A percentile compares a stretch with the other conserved stretches of the same genome.
Evolutionary conservation across 2,329 filamentous ascomycete species (phyloP).

Genomic region (Tolypocladium inflatum): DNA sequence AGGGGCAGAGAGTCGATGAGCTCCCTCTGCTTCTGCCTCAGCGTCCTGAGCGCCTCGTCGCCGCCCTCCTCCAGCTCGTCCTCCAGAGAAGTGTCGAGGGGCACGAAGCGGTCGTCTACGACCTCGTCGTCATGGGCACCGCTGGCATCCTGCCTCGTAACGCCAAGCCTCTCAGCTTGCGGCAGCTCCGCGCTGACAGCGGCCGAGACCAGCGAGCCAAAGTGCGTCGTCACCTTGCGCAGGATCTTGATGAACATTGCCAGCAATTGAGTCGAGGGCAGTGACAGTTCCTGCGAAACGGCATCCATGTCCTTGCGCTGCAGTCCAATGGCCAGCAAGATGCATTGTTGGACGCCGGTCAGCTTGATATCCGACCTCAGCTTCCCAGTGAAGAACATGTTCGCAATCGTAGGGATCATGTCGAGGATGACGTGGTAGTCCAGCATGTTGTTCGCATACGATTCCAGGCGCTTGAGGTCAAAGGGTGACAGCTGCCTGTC

Average conservation of each 20-base stretch:
- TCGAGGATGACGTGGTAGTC: slow-evolving; percentile 98
- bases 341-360: slow-evolving; percentile 73
- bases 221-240: slow-evolving; percentile 73
- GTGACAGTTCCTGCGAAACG: slow-evolving; percentile 66
- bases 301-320: slow-evolving; percentile 82
- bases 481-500: slow-evolving; percentile 77
- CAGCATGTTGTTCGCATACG: slow-evolving; percentile 92
- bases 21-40: slow-evolving; percentile 74
- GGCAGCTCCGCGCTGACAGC: slow-evolving; percentile 63
- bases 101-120: slow-evolving; percentile 56
- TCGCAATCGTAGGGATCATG: slow-evolving; percentile 73
- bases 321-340: slow-evolving; percentile 82
- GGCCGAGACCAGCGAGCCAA: slow-evolving; percentile 63
- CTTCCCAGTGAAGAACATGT: slow-evolving; percentile 75
- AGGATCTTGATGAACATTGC: slow-evolving; percentile 98
- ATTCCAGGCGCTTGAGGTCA: slow-evolving; percentile 89
- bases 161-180: slow-evolving; percentile 43
- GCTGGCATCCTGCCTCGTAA: slow-evolving; percentile 48
- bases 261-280: slow-evolving; percentile 70
- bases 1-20: slow-evolving; percentile 86
- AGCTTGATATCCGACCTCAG: slow-evolving; percentile 60
- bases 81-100: slow-evolving; percentile 61
- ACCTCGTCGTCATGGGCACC: slow-evolving; percentile 62
- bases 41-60: slow-evolving; percentile 59
- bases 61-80: slow-evolving; percentile 81